Evolutionary conservation across 768 basidiomycete species (phyloP).

Genomic region (Leccinum subgranulosum): DNA sequence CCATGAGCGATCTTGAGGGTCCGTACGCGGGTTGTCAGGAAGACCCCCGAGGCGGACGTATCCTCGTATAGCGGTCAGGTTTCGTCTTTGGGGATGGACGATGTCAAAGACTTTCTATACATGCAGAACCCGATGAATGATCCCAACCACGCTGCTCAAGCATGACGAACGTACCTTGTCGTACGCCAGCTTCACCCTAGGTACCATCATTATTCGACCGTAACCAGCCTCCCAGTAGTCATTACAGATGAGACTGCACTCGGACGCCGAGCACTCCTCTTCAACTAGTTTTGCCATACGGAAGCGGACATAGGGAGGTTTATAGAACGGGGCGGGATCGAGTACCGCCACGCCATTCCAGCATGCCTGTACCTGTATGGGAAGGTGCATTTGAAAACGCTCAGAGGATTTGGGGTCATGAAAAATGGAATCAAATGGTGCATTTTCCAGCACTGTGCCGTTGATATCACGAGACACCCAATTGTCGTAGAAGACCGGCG

Average conservation of each 20-base stretch:
- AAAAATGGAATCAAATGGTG: constrained; percentile 93
- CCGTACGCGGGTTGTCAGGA: constrained; percentile 92
- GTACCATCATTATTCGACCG: constrained; percentile 97
- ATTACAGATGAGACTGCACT: constrained; percentile 97
- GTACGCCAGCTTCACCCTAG: constrained; percentile 94
- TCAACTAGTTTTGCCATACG: constrained; percentile 90
- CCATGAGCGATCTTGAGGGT: constrained; percentile 97
- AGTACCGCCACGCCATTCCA: constrained; percentile 98
- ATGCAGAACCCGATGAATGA: constrained; percentile 3
- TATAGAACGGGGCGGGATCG: constrained; percentile 95
- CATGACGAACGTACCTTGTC: constrained; percentile 59
- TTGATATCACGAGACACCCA: constrained; percentile 99
- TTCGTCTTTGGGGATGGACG: constrained; percentile 86
- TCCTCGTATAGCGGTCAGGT: constrained; percentile 93
- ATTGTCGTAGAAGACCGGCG: constrained; percentile 97
- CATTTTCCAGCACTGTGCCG: constrained; percentile 96
- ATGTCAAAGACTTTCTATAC: constrained; percentile 88
- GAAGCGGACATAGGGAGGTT: constrained; percentile 87
- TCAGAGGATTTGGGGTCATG: constrained; percentile 72
- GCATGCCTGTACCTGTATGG: constrained; percentile 94
- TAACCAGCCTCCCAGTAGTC: constrained; percentile 98
- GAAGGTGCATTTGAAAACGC: constrained; percentile 89
- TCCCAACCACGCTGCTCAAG: background rate
- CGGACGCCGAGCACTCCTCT: constrained; percentile 90
- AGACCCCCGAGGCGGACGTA: constrained; percentile 94